Evolutionary conservation across 371 early-diverging fungal genomes (phyloP), one percentile per base, ranked within the genome.

Genomic region (Parasitella parasitica): DNA sequence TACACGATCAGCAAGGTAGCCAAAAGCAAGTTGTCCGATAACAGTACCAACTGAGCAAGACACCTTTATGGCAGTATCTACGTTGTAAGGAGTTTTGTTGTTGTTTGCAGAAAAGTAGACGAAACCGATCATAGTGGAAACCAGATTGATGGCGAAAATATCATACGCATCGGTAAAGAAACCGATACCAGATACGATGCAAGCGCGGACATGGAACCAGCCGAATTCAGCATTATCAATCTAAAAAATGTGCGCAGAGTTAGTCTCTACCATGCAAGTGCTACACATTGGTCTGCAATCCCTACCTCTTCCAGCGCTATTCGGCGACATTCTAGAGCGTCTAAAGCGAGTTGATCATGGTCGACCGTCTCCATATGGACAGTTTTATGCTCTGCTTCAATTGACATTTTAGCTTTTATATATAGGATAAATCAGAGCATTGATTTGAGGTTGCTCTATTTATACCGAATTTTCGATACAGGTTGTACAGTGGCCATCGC

Each of bases 111-210:
- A 75, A 43, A 72, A 90, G 71, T 89, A 92, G 41, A 89, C 83
- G 62, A 78, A 86, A 58, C 88, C 89, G 61, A 94, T 72, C 88
- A 92, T 91, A 20, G 89, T 73, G 2, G 93, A 83, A 35, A 89
- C 91, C 59, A 93, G 70, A 59, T 88, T 88, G 72, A 94, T 93
- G 50, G 90, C 89, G 61, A 94, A 96, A 43, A 92, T 85, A 84
- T 96, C 94, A 70, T 94, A 93, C 20, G 93, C 87, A 69, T 94
- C 94, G 9, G 94, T 93, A 70, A 91, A 92, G 82, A 93, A 94
- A 54, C 96, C 94, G 46, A 89, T 80, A 61, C 96, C 96, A 13
- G 94, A 87, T 22, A 94, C 92, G 50, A 94, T 71, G 78, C 91
- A 89, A 43, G 96, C 89, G 39, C 91, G 87, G 39, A 95, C 68